A percentile compares a stretch with the other conserved stretches of the same genome.
Evolutionary conservation across 306 rosid genomes (phyloP).

Genomic region (Oemleria cerasiformis): DNA sequence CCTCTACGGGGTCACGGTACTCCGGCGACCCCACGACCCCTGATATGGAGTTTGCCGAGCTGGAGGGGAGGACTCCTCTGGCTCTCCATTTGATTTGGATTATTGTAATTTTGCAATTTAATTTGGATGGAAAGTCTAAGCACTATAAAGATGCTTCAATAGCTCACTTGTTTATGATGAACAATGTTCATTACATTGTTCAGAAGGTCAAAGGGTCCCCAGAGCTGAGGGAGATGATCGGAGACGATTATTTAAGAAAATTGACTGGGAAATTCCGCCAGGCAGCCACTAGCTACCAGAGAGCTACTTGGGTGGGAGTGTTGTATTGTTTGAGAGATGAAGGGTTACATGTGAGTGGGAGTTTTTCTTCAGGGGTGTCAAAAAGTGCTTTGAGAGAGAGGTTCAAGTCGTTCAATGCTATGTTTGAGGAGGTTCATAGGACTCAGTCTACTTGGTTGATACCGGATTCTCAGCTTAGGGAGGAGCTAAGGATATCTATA

Average conservation of each 20-base stretch:
- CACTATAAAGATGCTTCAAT: conserved; percentile 78
- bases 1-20: conserved; percentile 75
- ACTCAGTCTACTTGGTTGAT: conserved; percentile 85
- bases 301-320: conserved; percentile 93
- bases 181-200: conserved; percentile 97
- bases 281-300: conserved; percentile 92
- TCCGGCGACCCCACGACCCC: conserved; percentile 80
- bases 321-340: conserved; percentile 85
- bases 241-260: conserved; percentile 83
- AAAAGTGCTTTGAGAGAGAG: conserved; percentile 92
- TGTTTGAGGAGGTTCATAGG: conserved; percentile 96
- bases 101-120: conserved; percentile 82
- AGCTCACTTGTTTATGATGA: conserved; percentile 82
- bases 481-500: conserved; percentile 82
- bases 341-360: conserved; percentile 85
- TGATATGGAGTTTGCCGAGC: conserved; percentile 83
- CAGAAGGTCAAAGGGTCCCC: conserved; percentile 88
- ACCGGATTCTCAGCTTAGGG: conserved; percentile 93
- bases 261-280: conserved; percentile 74
- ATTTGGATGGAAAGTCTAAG: conserved; percentile 89
- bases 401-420: conserved; percentile 89
- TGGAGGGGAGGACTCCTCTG: conserved; percentile 76
- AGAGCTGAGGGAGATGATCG: conserved; percentile 84
- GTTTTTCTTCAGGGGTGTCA: conserved; percentile 87
- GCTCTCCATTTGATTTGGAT: conserved; percentile 97